A percentile compares a stretch with the other conserved stretches of the same genome.
These are phyloP conservation scores for Drechslerella dactyloides DNA, from an alignment of 2,329 filamentous ascomycete species.

Conservation along the genomic window DNA sequence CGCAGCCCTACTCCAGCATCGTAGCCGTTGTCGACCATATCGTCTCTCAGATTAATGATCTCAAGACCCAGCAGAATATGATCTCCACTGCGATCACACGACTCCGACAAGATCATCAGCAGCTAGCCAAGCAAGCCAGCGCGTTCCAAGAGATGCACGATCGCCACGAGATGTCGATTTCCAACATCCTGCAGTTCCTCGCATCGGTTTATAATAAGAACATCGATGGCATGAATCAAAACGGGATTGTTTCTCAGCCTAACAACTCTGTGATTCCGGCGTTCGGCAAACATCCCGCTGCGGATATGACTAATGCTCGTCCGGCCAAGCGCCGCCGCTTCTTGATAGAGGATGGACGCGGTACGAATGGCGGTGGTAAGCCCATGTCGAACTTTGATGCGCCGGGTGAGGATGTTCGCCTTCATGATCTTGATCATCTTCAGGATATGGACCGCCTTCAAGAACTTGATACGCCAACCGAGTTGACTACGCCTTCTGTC, in stretches of 20 bases:
- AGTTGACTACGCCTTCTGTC: conserved; percentile 31
- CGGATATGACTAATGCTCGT: conserved; percentile 38
- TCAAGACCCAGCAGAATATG: conserved; percentile 83
- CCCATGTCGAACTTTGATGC: conserved; percentile 18
- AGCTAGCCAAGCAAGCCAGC: conserved; percentile 84
- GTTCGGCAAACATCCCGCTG: conserved; percentile 28
- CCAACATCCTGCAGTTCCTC: conserved; percentile 95
- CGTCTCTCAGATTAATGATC: conserved; percentile 71
- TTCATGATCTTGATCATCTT: conserved; percentile 22
- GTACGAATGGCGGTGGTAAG: conserved; percentile 14
- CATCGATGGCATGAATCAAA: conserved; percentile 68
- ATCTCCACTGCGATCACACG: conserved; percentile 83
- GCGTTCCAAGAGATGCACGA: conserved; percentile 91
- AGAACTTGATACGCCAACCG: conserved; percentile 41
- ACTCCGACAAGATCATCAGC: conserved; percentile 82
- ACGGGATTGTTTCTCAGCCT: conserved; percentile 28
- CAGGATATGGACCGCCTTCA: conserved; percentile 40
- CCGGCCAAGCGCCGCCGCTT: conserved; percentile 36
- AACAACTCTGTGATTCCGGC: conserved; percentile 38
- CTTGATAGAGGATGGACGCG: conserved; percentile 46
- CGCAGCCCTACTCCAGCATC: conserved; percentile 61
- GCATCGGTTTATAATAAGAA: conserved; percentile 96
- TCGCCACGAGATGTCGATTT: conserved; percentile 97
- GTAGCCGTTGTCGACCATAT: conserved; percentile 42
- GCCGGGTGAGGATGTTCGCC: conserved; percentile 14